Conservation (phyloP, 441 rosid species). For the Dalechampia spathulata region DNA sequence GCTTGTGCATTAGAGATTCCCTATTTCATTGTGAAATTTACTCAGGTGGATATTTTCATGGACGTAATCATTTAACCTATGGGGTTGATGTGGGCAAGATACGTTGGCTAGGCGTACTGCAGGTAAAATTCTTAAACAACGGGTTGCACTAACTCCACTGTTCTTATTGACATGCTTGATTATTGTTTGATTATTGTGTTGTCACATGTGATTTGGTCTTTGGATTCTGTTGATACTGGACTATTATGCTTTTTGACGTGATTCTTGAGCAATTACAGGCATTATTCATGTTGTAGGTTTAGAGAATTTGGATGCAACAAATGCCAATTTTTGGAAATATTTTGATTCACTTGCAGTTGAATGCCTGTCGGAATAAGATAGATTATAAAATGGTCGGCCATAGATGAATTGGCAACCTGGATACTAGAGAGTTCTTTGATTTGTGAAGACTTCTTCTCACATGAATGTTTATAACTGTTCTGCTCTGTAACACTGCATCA, state of each 20-base stretch:
- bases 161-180: neutral
- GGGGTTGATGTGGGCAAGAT: conserved; percentile 49
- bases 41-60: conserved; percentile 56
- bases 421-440: neutral
- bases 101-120: conserved; percentile 55
- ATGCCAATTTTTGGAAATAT: neutral
- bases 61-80: conserved; percentile 38
- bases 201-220: neutral
- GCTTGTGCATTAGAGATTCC: too few relatives aligned
- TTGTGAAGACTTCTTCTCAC: neutral
- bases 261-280: neutral
- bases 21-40: conserved; percentile 2
- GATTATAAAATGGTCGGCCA: neutral
- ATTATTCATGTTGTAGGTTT: neutral
- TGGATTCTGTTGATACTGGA: conserved; percentile 1
- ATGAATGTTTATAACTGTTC: neutral
- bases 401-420: neutral
- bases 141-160: neutral
- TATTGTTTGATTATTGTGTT: neutral
- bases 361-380: conserved; percentile 1
- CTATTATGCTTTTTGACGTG: neutral
- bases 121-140: conserved; percentile 25
- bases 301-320: neutral
- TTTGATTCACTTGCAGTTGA: conserved; percentile 1
- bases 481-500: neutral